A percentile compares a stretch with the other conserved stretches of the same genome.
Evolutionary conservation across 352 stramenopile genomes (phyloP).

Genomic region (Saprolegnia diclina): DNA sequence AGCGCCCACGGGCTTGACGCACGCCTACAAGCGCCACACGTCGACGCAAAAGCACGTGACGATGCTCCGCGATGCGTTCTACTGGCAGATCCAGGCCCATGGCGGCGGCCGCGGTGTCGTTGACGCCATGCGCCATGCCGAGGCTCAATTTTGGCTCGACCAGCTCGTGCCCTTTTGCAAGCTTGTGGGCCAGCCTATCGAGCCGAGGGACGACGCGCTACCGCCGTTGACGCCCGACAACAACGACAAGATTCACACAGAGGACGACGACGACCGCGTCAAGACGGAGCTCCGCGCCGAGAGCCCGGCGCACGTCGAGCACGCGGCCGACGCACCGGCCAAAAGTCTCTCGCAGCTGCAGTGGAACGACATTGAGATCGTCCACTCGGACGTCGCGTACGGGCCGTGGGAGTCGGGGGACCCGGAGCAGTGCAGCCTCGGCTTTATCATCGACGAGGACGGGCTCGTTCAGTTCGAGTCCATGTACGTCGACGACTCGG

Average conservation of each 20-base stretch:
- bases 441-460: slow-evolving; percentile 12
- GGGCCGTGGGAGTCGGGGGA: neutral
- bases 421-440: neutral
- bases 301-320: slow-evolving; percentile 1
- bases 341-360: neutral
- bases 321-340: neutral
- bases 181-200: slow-evolving; percentile 45
- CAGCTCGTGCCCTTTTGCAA: slow-evolving; percentile 63
- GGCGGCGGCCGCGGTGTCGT: slow-evolving; percentile 55
- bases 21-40: slow-evolving; percentile 66
- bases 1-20: neutral
- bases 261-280: neutral
- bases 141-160: slow-evolving; percentile 63
- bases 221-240: neutral
- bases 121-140: slow-evolving; percentile 54
- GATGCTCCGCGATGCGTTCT: slow-evolving; percentile 73
- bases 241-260: neutral
- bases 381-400: neutral
- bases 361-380: neutral
- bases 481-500: slow-evolving; percentile 12
- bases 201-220: neutral
- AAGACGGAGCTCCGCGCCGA: neutral
- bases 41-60: slow-evolving; percentile 76
- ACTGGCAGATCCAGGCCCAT: slow-evolving; percentile 74
- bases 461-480: slow-evolving; percentile 10